These are phyloP conservation scores for Trametes polyzona DNA, from an alignment of 1,284 basidiomycete genomes.

Conservation along the genomic window DNA sequence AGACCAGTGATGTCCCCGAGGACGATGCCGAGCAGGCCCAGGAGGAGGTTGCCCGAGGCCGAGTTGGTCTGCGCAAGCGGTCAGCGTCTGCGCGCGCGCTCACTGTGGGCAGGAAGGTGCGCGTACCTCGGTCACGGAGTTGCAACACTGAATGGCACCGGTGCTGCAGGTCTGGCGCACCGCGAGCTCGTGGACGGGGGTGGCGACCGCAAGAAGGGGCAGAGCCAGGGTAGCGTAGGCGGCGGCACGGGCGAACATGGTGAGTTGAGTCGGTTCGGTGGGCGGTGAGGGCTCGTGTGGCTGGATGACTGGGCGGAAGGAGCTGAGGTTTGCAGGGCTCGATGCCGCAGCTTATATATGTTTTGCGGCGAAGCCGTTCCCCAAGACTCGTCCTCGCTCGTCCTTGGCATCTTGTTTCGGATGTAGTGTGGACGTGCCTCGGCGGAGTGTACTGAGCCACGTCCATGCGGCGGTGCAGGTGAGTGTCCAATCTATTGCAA, in stretches of 20 bases:
- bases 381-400: background rate
- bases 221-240: constrained; percentile 25
- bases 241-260: constrained; percentile 19
- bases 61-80: constrained; percentile 11
- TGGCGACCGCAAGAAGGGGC: constrained; percentile 35
- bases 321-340: constrained; percentile 12
- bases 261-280: constrained; percentile 9
- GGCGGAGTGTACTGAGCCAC: background rate
- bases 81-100: background rate
- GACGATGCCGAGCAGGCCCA: constrained; percentile 31
- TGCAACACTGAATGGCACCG: constrained; percentile 24
- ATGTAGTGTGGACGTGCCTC: background rate
- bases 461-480: background rate
- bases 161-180: constrained; percentile 24
- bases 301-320: constrained; percentile 19
- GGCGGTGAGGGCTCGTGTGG: constrained; percentile 13
- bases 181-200: constrained; percentile 27
- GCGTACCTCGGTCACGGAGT: constrained; percentile 13
- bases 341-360: constrained; percentile 13
- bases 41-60: constrained; percentile 11
- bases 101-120: background rate
- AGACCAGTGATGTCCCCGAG: constrained; percentile 27
- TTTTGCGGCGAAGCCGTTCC: background rate
- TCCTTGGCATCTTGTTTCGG: background rate
- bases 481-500: background rate